Evolutionary conservation across 192 early-diverging fungal species (phyloP), one percentile per base, ranked within the genome.

Genomic region (Diversispora eburnea): DNA sequence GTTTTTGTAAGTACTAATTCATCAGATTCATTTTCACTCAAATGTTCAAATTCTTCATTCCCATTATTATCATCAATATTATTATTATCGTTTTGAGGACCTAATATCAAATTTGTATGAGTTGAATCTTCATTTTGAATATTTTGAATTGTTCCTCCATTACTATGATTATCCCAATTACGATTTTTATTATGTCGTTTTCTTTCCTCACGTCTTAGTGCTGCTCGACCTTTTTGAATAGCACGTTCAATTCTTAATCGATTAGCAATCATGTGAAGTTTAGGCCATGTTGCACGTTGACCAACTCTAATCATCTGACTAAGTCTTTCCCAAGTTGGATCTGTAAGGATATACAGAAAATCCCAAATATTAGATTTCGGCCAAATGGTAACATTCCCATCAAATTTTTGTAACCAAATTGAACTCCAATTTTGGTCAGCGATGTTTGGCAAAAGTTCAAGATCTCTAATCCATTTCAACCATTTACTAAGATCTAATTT

Each of bases 361-460:
- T 95, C 92, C 8, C 73, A 72, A 5, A 92, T 7, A 15, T 78
- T 81, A 8, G 86, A 76, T 63, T 84, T 80, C 46, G 91, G 90
- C 76, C 94, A 76, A 55, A 98, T 91, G 0, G 94, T 98, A 19
- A 94, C 85, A 66, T 87, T 85, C n/a, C 95, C 96, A 65, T 94
- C 91, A 82, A 96, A 95, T 73, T 88, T 89, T 77, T 98, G 96
- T 69, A 94, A 80, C 87, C 90, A 96, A 4, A 98, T 79, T 63
- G 84, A 86, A 39, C 91, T 90, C 84, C 93, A 88, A 79, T 96
- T 92, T 60, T 91, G 91, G 58, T 85, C 84, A 70, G 92, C 82
- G 48, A 93, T 64, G 46, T 81, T 83, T 3, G 96, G 96, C 47
- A 95, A 77, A 19, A 98, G 78, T 65, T 90, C 83, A 15, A 95